A percentile compares a stretch with the other conserved stretches of the same genome.
Evolutionary conservation across 805 yeast species (phyloP).

Genomic region (Millerozyma acaciae): DNA sequence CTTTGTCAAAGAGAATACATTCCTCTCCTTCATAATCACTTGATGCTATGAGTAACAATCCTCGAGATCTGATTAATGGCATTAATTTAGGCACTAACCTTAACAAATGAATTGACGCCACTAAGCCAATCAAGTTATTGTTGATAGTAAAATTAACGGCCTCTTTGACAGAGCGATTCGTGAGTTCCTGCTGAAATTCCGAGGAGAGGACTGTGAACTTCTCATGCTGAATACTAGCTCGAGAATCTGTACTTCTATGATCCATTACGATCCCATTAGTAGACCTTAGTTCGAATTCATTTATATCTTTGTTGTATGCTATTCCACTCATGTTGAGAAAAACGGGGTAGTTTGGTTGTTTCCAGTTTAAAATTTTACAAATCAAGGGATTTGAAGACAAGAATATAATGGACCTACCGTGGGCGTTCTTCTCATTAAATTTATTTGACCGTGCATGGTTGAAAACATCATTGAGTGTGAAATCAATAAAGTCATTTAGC

Average conservation of each 20-base stretch:
- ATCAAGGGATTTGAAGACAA: constrained; percentile 83
- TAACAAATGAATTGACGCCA: constrained; percentile 68
- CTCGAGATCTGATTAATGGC: constrained; percentile 71
- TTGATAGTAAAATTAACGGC: constrained; percentile 75
- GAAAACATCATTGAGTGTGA: constrained; percentile 66
- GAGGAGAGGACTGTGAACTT: constrained; percentile 15
- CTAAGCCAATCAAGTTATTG: constrained; percentile 82
- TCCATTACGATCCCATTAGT: constrained; percentile 39
- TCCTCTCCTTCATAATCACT: constrained; percentile 31
- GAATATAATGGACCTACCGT: constrained; percentile 67
- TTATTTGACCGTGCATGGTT: constrained; percentile 60
- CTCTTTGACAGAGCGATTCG: constrained; percentile 70
- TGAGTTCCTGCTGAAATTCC: constrained; percentile 33
- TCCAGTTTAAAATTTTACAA: constrained; percentile 96
- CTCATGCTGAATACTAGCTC: not conserved
- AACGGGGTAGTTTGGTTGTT: constrained; percentile 96
- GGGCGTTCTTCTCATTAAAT: constrained; percentile 11
- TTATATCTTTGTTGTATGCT: constrained; percentile 23
- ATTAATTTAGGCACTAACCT: constrained; percentile 71
- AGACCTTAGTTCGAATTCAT: constrained; percentile 36
- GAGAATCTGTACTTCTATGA: constrained; percentile 9
- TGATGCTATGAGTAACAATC: constrained; percentile 78
- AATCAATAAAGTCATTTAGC: constrained; percentile 74
- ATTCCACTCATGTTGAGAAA: constrained; percentile 78
- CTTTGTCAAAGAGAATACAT: constrained; percentile 17